A percentile compares a stretch with the other conserved stretches of the same genome.
phyloP scores from a whole-genome alignment of 2,329 filamentous ascomycete species.

The Neocucurbitaria cava region DNA sequence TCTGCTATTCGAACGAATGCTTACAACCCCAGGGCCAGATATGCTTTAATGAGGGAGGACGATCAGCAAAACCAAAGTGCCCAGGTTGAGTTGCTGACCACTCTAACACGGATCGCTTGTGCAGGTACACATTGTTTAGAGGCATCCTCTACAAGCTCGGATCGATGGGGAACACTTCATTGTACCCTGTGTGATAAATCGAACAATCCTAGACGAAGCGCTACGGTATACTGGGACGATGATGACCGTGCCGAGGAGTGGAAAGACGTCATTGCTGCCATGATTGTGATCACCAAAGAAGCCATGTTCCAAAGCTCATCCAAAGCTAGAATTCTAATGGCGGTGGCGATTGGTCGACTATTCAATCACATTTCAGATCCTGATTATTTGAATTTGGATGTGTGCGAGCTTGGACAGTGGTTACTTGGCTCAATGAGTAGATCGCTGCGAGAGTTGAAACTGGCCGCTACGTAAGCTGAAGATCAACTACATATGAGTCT shows the following conservation, averaged over 20 bases:
- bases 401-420: constrained; percentile 76
- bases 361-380: constrained; percentile 69
- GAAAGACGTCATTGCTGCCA: constrained; percentile 40
- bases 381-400: constrained; percentile 70
- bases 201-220: not conserved
- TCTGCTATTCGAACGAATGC: not conserved
- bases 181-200: constrained; percentile 38
- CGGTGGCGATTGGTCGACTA: constrained; percentile 66
- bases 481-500: not conserved
- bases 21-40: constrained; percentile 33
- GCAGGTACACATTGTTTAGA: constrained; percentile 37
- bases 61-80: constrained; percentile 20
- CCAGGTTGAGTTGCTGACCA: constrained; percentile 34
- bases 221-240: constrained; percentile 34
- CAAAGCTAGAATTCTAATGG: constrained; percentile 41
- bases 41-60: constrained; percentile 23
- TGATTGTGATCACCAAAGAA: constrained; percentile 39
- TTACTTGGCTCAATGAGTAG: constrained; percentile 82
- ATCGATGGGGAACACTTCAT: constrained; percentile 16
- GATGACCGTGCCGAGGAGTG: constrained; percentile 32
- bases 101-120: constrained; percentile 43
- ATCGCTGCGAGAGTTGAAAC: constrained; percentile 82
- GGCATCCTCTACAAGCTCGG: not conserved
- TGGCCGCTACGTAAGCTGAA: constrained; percentile 72
- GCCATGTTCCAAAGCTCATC: constrained; percentile 38